phyloP scores from a whole-genome alignment of 1,139 yeast species.

The Chernovozyma aurita region DNA sequence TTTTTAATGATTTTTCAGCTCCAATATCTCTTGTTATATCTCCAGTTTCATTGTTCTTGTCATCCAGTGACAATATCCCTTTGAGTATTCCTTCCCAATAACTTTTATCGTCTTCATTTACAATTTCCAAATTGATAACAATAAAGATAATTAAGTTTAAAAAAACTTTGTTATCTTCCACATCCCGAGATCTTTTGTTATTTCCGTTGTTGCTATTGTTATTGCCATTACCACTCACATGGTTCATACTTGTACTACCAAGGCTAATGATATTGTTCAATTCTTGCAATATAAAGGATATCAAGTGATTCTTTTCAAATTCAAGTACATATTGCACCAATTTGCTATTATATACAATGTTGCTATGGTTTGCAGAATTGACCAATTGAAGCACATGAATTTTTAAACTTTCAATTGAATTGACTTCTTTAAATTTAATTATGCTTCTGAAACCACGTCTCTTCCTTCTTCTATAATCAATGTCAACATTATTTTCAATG shows the following conservation, averaged over 20 bases:
- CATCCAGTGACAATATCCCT: not conserved
- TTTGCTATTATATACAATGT: slow-evolving; percentile 5
- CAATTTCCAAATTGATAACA: slow-evolving; percentile 8
- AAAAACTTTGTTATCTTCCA: slow-evolving; percentile 25
- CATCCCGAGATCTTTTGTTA: not conserved
- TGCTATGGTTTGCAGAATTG: slow-evolving; percentile 4
- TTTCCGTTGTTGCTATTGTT: not conserved
- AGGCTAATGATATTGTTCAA: slow-evolving; percentile 17
- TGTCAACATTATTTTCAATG: slow-evolving; percentile 12
- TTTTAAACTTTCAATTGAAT: slow-evolving; percentile 9
- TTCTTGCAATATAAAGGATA: slow-evolving; percentile 15
- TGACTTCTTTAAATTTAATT: slow-evolving; percentile 1
- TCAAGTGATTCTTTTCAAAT: slow-evolving; percentile 10
- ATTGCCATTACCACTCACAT: not conserved
- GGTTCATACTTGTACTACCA: slow-evolving; percentile 11
- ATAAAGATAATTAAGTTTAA: slow-evolving; percentile 25
- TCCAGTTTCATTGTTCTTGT: not conserved
- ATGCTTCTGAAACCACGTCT: slow-evolving; percentile 2
- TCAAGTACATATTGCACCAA: slow-evolving; percentile 5
- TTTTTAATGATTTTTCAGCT: not conserved
- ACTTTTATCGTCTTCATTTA: slow-evolving; percentile 1
- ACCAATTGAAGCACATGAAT: slow-evolving; percentile 6
- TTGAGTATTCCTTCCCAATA: slow-evolving; percentile 1
- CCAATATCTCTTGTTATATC: too few species aligned
- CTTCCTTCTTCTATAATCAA: slow-evolving; percentile 7